Evolutionary conservation across 176 grass and related monocot species (phyloP).

Genomic region (Pharus latifolius): DNA sequence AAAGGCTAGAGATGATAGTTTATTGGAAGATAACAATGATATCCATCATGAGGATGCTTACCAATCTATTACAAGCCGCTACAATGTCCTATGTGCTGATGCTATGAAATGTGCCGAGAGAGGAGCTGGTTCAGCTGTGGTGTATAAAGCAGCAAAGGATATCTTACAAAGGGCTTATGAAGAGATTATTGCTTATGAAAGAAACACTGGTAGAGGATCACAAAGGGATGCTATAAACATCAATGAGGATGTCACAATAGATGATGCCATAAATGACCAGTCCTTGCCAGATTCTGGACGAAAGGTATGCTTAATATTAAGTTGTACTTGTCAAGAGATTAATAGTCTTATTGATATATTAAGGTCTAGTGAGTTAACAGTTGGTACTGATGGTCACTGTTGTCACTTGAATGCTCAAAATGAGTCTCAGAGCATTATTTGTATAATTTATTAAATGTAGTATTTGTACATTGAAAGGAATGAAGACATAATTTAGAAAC

Average conservation of each 20-base stretch:
- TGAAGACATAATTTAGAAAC: constrained; percentile 1
- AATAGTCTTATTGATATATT: neutral
- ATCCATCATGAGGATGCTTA: constrained; percentile 27
- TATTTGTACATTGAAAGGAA: constrained; percentile 3
- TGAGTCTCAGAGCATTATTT: neutral
- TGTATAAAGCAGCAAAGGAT: constrained; percentile 74
- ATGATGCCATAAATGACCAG: constrained; percentile 65
- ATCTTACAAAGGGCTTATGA: constrained; percentile 74
- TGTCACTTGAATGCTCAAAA: constrained; percentile 5
- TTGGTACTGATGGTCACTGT: neutral
- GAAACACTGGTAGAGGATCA: constrained; percentile 35
- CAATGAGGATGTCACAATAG: constrained; percentile 74
- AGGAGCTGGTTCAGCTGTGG: constrained; percentile 41
- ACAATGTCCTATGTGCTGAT: constrained; percentile 63
- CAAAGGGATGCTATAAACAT: constrained; percentile 90
- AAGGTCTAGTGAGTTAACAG: neutral
- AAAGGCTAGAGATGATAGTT: constrained; percentile 45
- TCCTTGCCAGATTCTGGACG: constrained; percentile 59
- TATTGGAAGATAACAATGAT: constrained; percentile 39
- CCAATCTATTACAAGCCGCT: constrained; percentile 43
- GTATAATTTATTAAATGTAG: neutral
- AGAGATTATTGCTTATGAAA: constrained; percentile 68
- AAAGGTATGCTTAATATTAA: constrained; percentile 47
- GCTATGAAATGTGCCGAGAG: constrained; percentile 69
- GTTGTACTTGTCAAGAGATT: neutral